These are phyloP conservation scores for Colletotrichum chlorophyti DNA, from an alignment of 2,329 filamentous ascomycete species.

Conservation along the genomic window DNA sequence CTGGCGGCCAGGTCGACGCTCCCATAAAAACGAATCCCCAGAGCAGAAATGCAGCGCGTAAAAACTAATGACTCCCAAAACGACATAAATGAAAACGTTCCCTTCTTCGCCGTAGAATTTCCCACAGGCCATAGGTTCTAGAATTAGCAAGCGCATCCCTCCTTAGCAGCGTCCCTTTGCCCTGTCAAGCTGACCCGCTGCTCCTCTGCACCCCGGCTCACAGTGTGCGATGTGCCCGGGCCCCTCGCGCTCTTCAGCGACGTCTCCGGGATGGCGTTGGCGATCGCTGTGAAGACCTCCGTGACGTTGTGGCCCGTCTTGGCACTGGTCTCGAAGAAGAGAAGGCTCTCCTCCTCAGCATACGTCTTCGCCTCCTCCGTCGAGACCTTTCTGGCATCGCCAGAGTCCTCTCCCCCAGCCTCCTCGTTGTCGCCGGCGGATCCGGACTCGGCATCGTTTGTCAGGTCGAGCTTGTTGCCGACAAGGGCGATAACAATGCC, in stretches of 20 bases:
- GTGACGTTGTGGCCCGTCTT: constrained; percentile 95
- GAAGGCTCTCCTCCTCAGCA: constrained; percentile 89
- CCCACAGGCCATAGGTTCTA: constrained; percentile 6
- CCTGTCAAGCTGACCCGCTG: constrained; percentile 84
- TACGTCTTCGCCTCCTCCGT: constrained; percentile 93
- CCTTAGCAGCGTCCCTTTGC: constrained; percentile 77
- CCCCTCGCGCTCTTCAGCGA: constrained; percentile 89
- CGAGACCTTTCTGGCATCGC: constrained; percentile 84
- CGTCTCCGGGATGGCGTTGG: constrained; percentile 96
- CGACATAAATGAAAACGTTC: constrained; percentile 2
- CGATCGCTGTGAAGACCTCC: constrained; percentile 97
- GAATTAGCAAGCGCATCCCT: constrained; percentile 84
- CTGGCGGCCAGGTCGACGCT: constrained; percentile 24
- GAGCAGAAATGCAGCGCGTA: constrained; percentile 28
- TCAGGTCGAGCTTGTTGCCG: constrained; percentile 95
- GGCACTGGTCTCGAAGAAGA: constrained; percentile 98
- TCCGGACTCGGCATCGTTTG: constrained; percentile 64
- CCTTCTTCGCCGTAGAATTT: constrained; percentile 17
- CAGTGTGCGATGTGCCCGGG: constrained; percentile 64
- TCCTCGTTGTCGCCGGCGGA: constrained; percentile 51
- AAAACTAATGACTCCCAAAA: constrained; percentile 25
- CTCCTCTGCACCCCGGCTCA: constrained; percentile 65
- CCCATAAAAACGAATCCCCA: constrained; percentile 22
- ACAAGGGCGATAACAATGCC: constrained; percentile 97
- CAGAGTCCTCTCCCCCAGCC: constrained; percentile 66